phyloP scores from a whole-genome alignment of 2,329 filamentous ascomycete genomes.

The Achaetomium macrosporum region DNA sequence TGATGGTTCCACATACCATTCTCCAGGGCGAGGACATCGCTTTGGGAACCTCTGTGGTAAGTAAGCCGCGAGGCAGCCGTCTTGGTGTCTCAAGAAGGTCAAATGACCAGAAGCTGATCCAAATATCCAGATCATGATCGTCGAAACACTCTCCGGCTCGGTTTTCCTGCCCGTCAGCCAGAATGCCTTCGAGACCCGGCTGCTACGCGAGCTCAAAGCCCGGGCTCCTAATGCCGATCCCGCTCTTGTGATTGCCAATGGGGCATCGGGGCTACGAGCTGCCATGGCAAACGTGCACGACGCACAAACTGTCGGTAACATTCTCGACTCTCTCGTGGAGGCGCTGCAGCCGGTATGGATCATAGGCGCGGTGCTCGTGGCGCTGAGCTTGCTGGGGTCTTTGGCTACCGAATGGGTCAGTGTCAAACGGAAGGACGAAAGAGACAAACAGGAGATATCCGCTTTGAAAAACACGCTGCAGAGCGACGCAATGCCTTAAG shows the following conservation, averaged over 20 bases:
- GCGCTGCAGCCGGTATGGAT: neutral
- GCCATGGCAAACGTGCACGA: neutral
- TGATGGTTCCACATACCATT: neutral
- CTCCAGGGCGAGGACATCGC: neutral
- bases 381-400: neutral
- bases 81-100: too few relatives aligned
- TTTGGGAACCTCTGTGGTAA: neutral
- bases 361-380: neutral
- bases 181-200: neutral
- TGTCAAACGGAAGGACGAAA: neutral
- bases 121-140: neutral
- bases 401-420: neutral
- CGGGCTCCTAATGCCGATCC: neutral
- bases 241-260: neutral
- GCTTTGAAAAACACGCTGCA: too few relatives aligned
- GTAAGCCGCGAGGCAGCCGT: neutral
- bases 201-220: neutral
- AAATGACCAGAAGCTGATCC: neutral
- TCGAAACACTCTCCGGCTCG: neutral
- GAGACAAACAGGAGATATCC: neutral
- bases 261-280: neutral
- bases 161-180: neutral
- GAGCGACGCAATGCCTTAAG: too few relatives aligned
- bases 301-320: neutral
- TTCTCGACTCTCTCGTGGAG: neutral